Base-by-base conservation (phyloP, 2,329 filamentous ascomycete genomes). In the Fusarium tanahbumbuense region DNA sequence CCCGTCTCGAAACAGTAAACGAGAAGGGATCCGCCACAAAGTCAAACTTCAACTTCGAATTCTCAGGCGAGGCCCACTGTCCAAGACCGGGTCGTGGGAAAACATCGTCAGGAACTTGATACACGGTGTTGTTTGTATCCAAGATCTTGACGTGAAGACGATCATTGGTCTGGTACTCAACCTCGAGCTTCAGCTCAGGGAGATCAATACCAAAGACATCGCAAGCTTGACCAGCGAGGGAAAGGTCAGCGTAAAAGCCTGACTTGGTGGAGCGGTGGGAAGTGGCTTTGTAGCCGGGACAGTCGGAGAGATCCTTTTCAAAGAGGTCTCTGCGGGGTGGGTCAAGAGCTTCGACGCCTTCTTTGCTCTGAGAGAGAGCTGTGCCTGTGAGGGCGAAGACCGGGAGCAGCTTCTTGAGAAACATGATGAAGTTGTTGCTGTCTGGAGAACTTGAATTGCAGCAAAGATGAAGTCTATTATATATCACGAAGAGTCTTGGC, bases 201-300 rank as follows among this genome's bases (percentile, higher is more conserved):
- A 97, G 82, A 76, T 97, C 93, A 10, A 85, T 91, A 0, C 93
- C 93, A 69, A 95, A 97, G 23, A 89, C 87, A 78, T 95, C 92
- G 82, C 93, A 96, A 8, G 90, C 84, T 12, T 83, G 74, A 0
- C 92, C 93, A 10, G 91, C 91, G 13, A 97, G 85, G 5, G 80
- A 85, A 49, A 97, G 83, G 68, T 91, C 86, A 3, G 93, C 93
- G 2, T 87, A 92, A 56, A 96, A 81, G 11, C 88, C 88, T 52
- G 81, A 82, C 37, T 78, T 75, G 0, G 82, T 86, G 53, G 83
- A 79, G 54, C 82, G 77, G 16, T 93, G 83, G 75, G 91, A 88
- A 20, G 84, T 86, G 3, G 90, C 91, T 28, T 76, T 84, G 80
- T 93, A 94, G 16, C 92, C 91, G 1, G 90, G 90, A 73, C 92